Conservation (phyloP, 306 rosid species). For the Urtica urens region DNA sequence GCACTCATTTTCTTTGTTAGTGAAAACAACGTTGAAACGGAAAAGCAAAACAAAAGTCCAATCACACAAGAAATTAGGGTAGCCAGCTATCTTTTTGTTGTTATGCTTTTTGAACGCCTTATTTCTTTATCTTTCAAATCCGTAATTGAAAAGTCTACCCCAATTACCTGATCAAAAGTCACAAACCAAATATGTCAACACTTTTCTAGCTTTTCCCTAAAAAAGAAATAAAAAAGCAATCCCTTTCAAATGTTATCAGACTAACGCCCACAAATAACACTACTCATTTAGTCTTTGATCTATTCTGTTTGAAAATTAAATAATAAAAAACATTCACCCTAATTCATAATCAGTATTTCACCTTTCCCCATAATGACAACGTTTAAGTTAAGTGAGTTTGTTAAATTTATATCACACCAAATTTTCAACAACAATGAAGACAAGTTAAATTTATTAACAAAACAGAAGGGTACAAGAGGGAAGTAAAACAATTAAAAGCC, state of each 20-base stretch:
- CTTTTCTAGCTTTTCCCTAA: slow-evolving; percentile 4
- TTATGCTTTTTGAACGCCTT: slow-evolving; percentile 28
- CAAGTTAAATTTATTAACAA: neutral
- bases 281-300: neutral
- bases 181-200: slow-evolving; percentile 7
- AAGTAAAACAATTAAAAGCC: neutral
- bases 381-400: neutral
- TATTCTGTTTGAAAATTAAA: neutral
- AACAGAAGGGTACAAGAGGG: neutral
- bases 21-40: slow-evolving; percentile 20
- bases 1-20: slow-evolving; percentile 37
- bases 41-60: slow-evolving; percentile 26
- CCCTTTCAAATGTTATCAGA: slow-evolving; percentile 11
- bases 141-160: slow-evolving; percentile 15
- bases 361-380: too few relatives aligned
- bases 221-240: neutral
- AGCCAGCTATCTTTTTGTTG: too few relatives aligned
- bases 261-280: slow-evolving; percentile 18
- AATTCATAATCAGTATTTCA: too few relatives aligned
- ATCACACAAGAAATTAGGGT: slow-evolving; percentile 20
- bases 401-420: neutral
- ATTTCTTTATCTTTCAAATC: slow-evolving; percentile 31
- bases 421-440: neutral
- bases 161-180: slow-evolving; percentile 13
- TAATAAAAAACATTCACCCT: too few relatives aligned